Evolutionary conservation across 768 basidiomycete genomes (phyloP).

Genomic region (Boletus edulis): DNA sequence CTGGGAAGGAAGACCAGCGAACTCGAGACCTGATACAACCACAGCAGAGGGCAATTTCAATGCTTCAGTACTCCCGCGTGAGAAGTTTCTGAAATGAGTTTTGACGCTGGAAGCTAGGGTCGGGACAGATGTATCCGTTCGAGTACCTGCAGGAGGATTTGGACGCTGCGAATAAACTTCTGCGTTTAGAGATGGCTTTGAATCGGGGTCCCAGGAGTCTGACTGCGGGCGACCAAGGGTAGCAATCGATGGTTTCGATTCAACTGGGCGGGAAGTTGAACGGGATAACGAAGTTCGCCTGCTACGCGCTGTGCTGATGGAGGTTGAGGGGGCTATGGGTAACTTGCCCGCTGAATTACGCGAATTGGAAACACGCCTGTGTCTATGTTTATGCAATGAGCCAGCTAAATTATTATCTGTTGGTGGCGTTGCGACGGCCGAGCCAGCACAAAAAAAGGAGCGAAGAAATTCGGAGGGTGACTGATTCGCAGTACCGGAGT

Average conservation of each 20-base stretch:
- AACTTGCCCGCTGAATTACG: conserved; percentile 18
- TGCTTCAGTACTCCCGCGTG: conserved; percentile 16
- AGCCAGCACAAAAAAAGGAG: conserved; percentile 36
- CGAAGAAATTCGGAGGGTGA: conserved; percentile 32
- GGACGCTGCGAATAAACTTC: conserved; percentile 8
- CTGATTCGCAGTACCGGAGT: conserved; percentile 17
- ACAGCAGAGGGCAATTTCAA: conserved; percentile 53
- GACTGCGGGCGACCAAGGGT: conserved; percentile 15
- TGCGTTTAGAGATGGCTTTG: neutral
- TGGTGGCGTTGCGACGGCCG: conserved; percentile 14
- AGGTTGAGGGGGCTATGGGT: conserved; percentile 12
- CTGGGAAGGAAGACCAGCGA: conserved; percentile 53
- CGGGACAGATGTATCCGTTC: conserved; percentile 17
- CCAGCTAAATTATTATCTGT: conserved; percentile 10
- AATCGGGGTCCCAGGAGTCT: conserved; percentile 11
- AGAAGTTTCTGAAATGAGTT: conserved; percentile 10
- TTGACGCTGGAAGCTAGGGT: conserved; percentile 10
- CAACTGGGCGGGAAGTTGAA: conserved; percentile 17
- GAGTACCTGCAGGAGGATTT: conserved; percentile 1
- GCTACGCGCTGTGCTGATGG: conserved; percentile 24
- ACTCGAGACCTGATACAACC: conserved; percentile 70
- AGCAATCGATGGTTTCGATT: conserved; percentile 16
- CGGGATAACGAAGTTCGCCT: conserved; percentile 25
- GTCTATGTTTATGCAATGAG: conserved; percentile 15
- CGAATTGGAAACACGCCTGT: conserved; percentile 20